phyloP scores from a whole-genome alignment of 2,329 filamentous ascomycete species.

The Macrophomina pseudophaseolina region DNA sequence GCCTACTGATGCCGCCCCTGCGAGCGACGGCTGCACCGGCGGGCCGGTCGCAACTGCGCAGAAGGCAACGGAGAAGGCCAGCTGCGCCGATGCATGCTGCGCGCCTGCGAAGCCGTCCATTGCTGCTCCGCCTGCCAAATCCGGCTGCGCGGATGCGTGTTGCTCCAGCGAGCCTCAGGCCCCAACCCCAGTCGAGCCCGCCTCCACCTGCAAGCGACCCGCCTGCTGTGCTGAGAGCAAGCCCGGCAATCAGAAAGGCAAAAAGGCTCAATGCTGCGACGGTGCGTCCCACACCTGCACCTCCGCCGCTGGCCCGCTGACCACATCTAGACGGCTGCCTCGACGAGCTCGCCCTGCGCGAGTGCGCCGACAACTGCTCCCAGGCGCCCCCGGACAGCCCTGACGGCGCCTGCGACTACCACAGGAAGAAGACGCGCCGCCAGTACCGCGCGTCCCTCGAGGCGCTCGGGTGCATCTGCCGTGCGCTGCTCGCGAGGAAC shows the following conservation, averaged over 20 bases:
- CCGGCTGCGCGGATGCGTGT: not conserved
- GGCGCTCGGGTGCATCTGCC: constrained; percentile 23
- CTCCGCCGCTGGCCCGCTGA: not conserved
- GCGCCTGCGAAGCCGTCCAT: not conserved
- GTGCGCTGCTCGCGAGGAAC: constrained; percentile 14
- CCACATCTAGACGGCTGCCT: not conserved
- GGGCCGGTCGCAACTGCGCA: too few relatives aligned
- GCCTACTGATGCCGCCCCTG: too few relatives aligned
- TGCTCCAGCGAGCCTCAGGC: not conserved
- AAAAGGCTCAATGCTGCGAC: constrained; percentile 21
- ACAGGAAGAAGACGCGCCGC: constrained; percentile 12
- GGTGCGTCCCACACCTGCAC: not conserved
- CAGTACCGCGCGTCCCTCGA: constrained; percentile 20
- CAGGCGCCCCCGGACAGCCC: not conserved
- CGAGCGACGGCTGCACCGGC: too few relatives aligned
- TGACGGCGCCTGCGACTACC: constrained; percentile 7
- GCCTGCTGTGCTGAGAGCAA: not conserved
- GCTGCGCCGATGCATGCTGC: constrained; percentile 5
- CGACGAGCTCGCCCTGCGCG: constrained; percentile 21
- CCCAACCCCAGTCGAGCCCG: not conserved
- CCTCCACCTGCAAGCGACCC: not conserved
- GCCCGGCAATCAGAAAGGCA: not conserved
- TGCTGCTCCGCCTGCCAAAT: not conserved
- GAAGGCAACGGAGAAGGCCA: not conserved
- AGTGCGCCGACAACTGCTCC: constrained; percentile 1